phyloP scores from a whole-genome alignment of 2,329 filamentous ascomycete genomes.

The Xylaria sp. region DNA sequence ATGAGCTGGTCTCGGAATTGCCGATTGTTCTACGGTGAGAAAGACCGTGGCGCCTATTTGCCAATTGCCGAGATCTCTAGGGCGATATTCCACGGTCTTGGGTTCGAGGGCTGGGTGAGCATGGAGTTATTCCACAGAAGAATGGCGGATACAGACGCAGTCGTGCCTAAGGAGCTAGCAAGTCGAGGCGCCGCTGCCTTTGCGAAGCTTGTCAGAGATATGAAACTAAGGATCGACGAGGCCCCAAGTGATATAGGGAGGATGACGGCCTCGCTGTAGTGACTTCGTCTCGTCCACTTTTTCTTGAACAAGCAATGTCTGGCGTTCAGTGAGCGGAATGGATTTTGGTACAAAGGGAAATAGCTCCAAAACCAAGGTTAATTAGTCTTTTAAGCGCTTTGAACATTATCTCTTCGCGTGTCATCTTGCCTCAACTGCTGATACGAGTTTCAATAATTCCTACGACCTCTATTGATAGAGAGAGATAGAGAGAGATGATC shows the following conservation, averaged over 20 bases:
- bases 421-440: no score
- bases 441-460: background rate
- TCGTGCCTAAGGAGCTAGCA: constrained; percentile 55
- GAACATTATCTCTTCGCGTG: background rate
- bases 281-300: background rate
- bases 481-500: no score
- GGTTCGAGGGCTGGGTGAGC: constrained; percentile 72
- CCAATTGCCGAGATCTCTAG: constrained; percentile 66
- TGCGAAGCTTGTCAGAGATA: constrained; percentile 40
- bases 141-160: constrained; percentile 58
- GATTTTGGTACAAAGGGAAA: constrained; percentile 7
- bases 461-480: no score
- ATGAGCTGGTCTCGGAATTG: constrained; percentile 85
- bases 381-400: background rate
- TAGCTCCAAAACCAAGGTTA: no score
- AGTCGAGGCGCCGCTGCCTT: constrained; percentile 40
- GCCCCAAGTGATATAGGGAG: constrained; percentile 12
- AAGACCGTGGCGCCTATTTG: constrained; percentile 67
- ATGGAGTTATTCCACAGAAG: constrained; percentile 71
- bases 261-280: constrained; percentile 34
- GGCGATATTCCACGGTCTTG: constrained; percentile 66
- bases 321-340: constrained; percentile 9
- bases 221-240: constrained; percentile 35
- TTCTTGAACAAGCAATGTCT: background rate
- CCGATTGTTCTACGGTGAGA: constrained; percentile 71